phyloP scores from a whole-genome alignment of 495 filamentous ascomycete species.

The Rhypophila decipiens region DNA sequence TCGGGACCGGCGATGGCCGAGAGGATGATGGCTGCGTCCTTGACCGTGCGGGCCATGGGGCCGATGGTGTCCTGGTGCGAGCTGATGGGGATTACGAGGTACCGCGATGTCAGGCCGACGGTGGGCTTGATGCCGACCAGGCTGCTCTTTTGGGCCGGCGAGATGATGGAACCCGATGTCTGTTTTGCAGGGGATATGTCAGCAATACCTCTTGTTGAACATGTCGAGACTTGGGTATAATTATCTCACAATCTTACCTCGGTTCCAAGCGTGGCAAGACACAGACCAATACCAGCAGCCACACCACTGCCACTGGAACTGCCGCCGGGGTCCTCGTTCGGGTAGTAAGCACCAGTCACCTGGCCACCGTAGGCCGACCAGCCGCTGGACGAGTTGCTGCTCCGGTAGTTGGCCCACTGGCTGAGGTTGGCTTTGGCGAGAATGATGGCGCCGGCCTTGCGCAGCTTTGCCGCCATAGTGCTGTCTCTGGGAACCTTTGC shows the following conservation, averaged over 20 bases:
- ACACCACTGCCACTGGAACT: constrained; percentile 20
- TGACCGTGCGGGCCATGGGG: constrained; percentile 58
- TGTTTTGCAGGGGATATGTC: constrained; percentile 9
- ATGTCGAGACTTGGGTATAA: not conserved
- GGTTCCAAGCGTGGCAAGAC: constrained; percentile 26
- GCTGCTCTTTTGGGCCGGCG: constrained; percentile 35
- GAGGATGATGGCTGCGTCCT: constrained; percentile 60
- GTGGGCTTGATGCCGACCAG: constrained; percentile 58
- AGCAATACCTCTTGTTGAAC: not conserved
- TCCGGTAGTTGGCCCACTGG: constrained; percentile 37
- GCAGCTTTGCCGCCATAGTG: constrained; percentile 39
- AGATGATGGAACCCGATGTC: constrained; percentile 31
- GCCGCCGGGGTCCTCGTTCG: constrained; percentile 29
- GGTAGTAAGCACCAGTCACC: constrained; percentile 35
- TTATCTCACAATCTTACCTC: no score
- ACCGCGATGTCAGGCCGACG: constrained; percentile 57
- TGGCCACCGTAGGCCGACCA: constrained; percentile 43
- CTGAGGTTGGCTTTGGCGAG: constrained; percentile 40
- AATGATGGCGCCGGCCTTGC: constrained; percentile 43
- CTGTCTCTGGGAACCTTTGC: constrained; percentile 42
- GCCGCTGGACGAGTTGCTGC: constrained; percentile 31
- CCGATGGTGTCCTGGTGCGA: constrained; percentile 61
- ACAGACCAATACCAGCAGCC: constrained; percentile 29
- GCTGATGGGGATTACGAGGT: constrained; percentile 56
- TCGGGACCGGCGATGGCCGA: constrained; percentile 55